Evolutionary conservation across 805 yeast species (phyloP), one percentile per base, ranked within the genome.

Genomic region (Yarrowia hollandica): DNA sequence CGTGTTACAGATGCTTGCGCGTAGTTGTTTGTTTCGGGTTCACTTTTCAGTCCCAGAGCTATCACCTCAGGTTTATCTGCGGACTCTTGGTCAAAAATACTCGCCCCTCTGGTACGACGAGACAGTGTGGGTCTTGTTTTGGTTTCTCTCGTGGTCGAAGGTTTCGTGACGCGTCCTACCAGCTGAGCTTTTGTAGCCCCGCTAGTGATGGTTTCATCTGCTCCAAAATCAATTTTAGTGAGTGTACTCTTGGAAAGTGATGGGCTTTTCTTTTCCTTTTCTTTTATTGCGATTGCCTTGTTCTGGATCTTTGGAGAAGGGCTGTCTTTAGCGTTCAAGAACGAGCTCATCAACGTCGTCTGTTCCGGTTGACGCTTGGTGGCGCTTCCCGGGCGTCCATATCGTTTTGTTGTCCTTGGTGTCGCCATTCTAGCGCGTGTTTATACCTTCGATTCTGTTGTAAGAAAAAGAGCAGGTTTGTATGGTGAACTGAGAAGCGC

Each of bases 101-200:
- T 41, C 14, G 48, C 48, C 3, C 48, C 48, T 25, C 48, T 31
- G 22, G 23, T 41, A 22, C 16, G 19, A 23, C 46, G 12, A 11
- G 22, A 39, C 31, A 41, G 15, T n/a, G 14, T 26, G 7, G 48
- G 48, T 25, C 23, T 16, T 11, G 30, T 15, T 23, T 39, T 38
- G 12, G 21, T 4, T 3, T 39, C 31, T 39, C 21, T 25, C n/a
- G n/a, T 2, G 2, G 14, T 15, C 9, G 46, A 4, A 22, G 42
- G 48, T 26, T 41, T 41, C 23, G 34, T 25, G 48, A 41, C 48
- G 48, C 48, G 48, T 41, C 48, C 48, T 16, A 26, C 16, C 8
- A 23, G 14, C 5, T 26, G 35, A 4, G 48, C 22, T 25, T 28
- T 44, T 14, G 23, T 6, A 3, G 12, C 34, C 12, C 14, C 21